Conservation (phyloP, 2,329 filamentous ascomycete species). For the Pyrenochaeta sp. region DNA sequence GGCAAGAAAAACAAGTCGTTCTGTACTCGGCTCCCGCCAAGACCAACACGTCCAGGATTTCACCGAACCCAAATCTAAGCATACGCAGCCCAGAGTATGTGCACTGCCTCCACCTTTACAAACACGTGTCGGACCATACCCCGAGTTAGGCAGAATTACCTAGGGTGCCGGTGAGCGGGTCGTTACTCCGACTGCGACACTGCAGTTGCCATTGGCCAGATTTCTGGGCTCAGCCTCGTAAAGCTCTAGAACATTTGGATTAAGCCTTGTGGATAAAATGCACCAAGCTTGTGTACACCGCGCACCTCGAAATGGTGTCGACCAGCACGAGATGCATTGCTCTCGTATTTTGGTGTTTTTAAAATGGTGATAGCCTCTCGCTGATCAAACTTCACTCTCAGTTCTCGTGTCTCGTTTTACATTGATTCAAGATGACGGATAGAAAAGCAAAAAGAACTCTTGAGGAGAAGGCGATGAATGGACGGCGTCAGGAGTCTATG, state of each 20-base stretch:
- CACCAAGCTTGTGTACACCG: constrained; percentile 10
- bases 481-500: constrained; percentile 6
- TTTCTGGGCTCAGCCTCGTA: background rate
- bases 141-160: background rate
- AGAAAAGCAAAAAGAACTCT: constrained; percentile 7
- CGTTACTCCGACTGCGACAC: background rate
- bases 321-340: background rate
- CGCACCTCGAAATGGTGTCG: constrained; percentile 4
- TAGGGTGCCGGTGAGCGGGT: background rate
- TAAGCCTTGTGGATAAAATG: constrained; percentile 1
- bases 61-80: too few species aligned
- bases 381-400: background rate
- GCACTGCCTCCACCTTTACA: background rate
- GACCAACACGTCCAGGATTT: too few species aligned
- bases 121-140: background rate
- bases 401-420: background rate
- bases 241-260: background rate
- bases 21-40: too few species aligned
- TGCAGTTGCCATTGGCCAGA: background rate
- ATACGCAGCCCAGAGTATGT: background rate
- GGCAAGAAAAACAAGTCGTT: too few species aligned
- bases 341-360: background rate
- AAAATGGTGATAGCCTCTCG: background rate
- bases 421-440: constrained; percentile 2
- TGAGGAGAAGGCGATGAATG: constrained; percentile 14